Conservation (phyloP, 2,329 filamentous ascomycete genomes). For the Graphilbum sp. region DNA sequence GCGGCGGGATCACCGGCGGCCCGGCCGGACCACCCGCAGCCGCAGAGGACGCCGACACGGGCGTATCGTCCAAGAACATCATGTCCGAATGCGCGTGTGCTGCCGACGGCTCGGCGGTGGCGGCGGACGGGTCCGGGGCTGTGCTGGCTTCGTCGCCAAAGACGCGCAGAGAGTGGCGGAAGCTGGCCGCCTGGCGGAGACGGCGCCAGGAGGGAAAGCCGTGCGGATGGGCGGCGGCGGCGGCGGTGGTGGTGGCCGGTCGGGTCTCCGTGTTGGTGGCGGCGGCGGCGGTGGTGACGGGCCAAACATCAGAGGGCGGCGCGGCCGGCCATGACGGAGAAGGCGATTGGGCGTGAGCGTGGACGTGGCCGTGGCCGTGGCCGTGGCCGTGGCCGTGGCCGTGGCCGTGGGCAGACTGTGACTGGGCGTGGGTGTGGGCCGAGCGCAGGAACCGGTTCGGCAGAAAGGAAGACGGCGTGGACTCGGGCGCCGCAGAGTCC, state of each 20-base stretch:
- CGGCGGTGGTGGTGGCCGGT: constrained; percentile 30
- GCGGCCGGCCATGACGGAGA: not conserved
- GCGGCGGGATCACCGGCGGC: constrained; percentile 43
- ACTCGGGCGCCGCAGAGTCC: not conserved
- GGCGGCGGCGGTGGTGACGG: too few relatives aligned
- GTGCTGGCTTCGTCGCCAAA: constrained; percentile 23
- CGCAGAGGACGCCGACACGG: not conserved
- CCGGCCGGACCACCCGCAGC: not conserved
- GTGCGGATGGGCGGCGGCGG: constrained; percentile 33
- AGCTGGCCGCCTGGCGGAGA: constrained; percentile 33
- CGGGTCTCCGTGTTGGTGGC: too few relatives aligned
- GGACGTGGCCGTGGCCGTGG: not conserved
- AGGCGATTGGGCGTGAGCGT: not conserved
- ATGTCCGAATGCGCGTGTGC: too few relatives aligned
- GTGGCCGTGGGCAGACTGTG: constrained; percentile 7
- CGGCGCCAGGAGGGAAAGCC: constrained; percentile 30
- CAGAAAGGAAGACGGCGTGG: constrained; percentile 1
- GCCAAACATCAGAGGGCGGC: constrained; percentile 14
- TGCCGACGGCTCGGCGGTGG: not conserved
- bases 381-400: too few relatives aligned
- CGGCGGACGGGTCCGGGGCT: not conserved
- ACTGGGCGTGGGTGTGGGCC: constrained; percentile 17
- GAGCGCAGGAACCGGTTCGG: constrained; percentile 7
- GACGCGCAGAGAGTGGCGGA: constrained; percentile 26
- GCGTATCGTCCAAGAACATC: too few relatives aligned